Base-by-base conservation (phyloP, 2,329 filamentous ascomycete species). In the Ophiosphaerella korrae region DNA sequence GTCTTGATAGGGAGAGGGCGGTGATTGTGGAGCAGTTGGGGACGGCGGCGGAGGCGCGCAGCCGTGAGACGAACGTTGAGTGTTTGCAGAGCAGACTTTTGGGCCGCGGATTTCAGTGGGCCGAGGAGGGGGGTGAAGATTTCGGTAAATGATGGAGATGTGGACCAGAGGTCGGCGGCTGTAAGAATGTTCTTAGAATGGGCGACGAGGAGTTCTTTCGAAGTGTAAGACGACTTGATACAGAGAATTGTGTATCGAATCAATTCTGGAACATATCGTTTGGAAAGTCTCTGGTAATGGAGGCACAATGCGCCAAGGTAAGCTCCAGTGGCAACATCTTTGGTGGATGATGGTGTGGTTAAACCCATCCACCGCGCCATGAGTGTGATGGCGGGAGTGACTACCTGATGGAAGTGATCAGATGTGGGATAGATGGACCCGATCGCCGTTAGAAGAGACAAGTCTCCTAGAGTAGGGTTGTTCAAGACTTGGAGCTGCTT, bases 351-450 rank as follows among this genome's bases (percentile, higher is more conserved):
- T 0, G 91, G 86, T 0, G 87, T 80, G 48, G 86, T 90, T 62
- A 96, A 86, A 1, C 88, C 90, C 23, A 99, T 81, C 74, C 89
- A 97, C 47, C 90, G 85, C 11, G 84, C 84, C 74, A 97, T 90
- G n/a, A 87, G 83, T 5, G 97, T 84, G 74, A 91, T 88, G 0
- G 93, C 89, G 2, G 94, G 94, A 1, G 94, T 99, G 35, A 91
- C 88, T 32, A 97, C 90, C 63, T 94, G 88, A 66, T 99, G 94
- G 74, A 97, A 99, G 75, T 97, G 92, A 74, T 99, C 94, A 0
- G 92, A 97, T 0, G 94, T 96, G 4, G 94, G 92, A 67, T 96
- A 99, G 45, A 95, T 89, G 2, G 86, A 86, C 35, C 88, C 86
- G 52, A 97, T 84, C 0, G 90, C 92, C 0, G 90, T 92, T 32